A percentile compares a stretch with the other conserved stretches of the same genome.
Evolutionary conservation across 2,329 filamentous ascomycete species (phyloP).

Genomic region (Arthrobotrys iridis): DNA sequence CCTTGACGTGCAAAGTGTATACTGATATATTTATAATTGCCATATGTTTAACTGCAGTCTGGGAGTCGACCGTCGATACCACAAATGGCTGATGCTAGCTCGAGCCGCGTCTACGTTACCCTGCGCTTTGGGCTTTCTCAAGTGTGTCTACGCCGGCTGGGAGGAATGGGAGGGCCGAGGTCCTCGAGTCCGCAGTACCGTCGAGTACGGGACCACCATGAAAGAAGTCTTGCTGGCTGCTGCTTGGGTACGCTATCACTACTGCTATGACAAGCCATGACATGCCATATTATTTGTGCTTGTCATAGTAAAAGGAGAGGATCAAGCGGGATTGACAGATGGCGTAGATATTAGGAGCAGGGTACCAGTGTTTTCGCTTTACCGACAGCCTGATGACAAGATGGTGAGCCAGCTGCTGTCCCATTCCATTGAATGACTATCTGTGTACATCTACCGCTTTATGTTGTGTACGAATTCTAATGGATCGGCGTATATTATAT

Average conservation of each 20-base stretch:
- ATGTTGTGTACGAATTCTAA: no score
- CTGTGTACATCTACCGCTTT: neutral
- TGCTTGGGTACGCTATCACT: constrained; percentile 57
- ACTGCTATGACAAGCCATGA: no score
- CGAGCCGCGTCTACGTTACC: constrained; percentile 77
- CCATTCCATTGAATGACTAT: constrained; percentile 8
- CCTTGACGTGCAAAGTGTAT: neutral
- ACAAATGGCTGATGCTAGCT: constrained; percentile 76
- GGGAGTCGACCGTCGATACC: constrained; percentile 77
- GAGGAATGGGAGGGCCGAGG: constrained; percentile 30
- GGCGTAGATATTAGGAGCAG: constrained; percentile 75
- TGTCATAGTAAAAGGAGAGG: neutral
- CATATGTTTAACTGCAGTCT: constrained; percentile 63
- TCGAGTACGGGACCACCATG: constrained; percentile 73
- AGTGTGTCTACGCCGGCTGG: constrained; percentile 67
- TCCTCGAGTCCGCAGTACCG: constrained; percentile 62
- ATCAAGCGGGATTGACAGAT: neutral
- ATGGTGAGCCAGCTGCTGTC: constrained; percentile 67
- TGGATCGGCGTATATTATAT: neutral
- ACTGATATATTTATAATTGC: neutral
- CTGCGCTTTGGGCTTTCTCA: constrained; percentile 75
- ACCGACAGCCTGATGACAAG: constrained; percentile 85
- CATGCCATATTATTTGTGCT: neutral
- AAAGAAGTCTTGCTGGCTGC: constrained; percentile 76
- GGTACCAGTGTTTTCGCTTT: constrained; percentile 83